Base-by-base conservation (phyloP, 2,329 filamentous ascomycete genomes). In the Eurotiales sp. region DNA sequence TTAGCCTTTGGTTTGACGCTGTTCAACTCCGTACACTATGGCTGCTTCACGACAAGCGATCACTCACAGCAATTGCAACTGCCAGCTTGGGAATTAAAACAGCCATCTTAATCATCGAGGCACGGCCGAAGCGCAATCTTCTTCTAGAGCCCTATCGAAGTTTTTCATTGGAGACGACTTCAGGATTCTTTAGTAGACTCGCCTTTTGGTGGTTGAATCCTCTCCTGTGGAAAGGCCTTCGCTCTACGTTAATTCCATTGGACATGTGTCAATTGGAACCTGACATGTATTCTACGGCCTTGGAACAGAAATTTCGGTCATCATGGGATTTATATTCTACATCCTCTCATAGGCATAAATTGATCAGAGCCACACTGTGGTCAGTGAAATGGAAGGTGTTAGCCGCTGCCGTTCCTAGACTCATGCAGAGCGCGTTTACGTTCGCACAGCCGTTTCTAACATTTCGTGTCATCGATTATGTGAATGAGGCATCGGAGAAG, bases 361-460 rank as follows among this genome's bases (percentile, higher is more conserved):
- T 27, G 25, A 27, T 27, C 10, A 27, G 25, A 27, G 25, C 25
- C 25, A 27, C 25, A 27, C 25, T 2, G 53, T 73, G 8, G 64
- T 58, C 25, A 27, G 25, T 27, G 5, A 27, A 0, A 52, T 68
- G 8, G 60, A 63, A 14, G 65, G 58, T 25, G 8, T 22, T 61
- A n/a, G 50, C 45, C 11, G 55, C 56, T 15, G 40, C 15, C 15
- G 19, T 36, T 30, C 48, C 48, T 17, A 19, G 48, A 15, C 25
- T 50, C 29, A 29, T 11, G 8, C 36, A 37, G 17, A 39, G 32
- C 30, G 40, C 29, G 3, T 50, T 50, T 22, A 50, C 40, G 7
- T 50, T 37, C 32, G 32, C 40, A 37, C 40, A 50, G 27, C 34
- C 47, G 3, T 49, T 41, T 37, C 25, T 45, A 4, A 29, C 30